phyloP scores from a whole-genome alignment of 2,329 filamentous ascomycete species.

The Aspergillus fructus region DNA sequence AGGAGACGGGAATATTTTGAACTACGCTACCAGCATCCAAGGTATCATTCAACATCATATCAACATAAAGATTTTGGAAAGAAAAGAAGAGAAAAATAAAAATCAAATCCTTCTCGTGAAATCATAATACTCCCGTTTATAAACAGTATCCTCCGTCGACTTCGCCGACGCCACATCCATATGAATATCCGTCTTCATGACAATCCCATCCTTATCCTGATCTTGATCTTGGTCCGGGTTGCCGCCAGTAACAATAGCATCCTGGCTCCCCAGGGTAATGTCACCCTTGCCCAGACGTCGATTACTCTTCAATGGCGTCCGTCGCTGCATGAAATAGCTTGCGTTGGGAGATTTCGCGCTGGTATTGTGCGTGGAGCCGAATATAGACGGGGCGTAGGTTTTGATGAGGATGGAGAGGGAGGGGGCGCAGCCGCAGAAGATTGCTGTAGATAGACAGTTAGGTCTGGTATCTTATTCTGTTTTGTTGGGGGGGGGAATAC shows the following conservation, averaged over 20 bases:
- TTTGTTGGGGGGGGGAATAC: neutral
- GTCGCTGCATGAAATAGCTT: neutral
- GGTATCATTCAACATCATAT: no score
- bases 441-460: neutral
- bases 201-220: conserved; percentile 8
- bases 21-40: no score
- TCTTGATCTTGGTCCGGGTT: neutral
- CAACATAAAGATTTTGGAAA: no score
- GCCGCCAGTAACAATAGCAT: neutral
- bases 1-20: no score
- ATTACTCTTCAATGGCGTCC: neutral
- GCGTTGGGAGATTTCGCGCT: neutral
- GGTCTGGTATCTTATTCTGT: no score
- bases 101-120: neutral
- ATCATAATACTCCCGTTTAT: neutral
- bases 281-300: neutral
- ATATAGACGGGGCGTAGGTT: neutral
- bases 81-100: no score
- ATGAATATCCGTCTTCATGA: conserved; percentile 14
- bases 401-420: conserved; percentile 13
- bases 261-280: neutral
- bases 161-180: neutral
- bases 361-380: neutral
- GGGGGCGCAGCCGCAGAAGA: conserved; percentile 18
- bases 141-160: neutral